Percentiles rank a stretch among this genome's conserved stretches.
Conservation (phyloP, 495 filamentous ascomycete species). For the Copromyces sp. region DNA sequence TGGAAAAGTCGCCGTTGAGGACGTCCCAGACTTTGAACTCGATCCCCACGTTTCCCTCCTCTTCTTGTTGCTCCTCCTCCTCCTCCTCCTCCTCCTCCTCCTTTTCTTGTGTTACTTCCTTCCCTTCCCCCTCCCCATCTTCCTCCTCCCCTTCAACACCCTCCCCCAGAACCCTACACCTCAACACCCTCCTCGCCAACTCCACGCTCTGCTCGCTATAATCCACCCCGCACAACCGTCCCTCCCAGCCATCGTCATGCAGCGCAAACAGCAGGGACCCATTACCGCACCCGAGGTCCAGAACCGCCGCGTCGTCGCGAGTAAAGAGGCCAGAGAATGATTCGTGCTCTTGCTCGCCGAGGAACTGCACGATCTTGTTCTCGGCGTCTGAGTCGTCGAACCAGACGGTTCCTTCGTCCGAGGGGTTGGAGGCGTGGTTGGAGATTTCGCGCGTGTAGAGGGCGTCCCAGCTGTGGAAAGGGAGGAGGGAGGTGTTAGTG, state of each 20-base stretch:
- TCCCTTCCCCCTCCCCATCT: neutral
- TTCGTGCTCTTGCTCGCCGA: conserved; percentile 30
- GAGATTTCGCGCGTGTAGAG: conserved; percentile 51
- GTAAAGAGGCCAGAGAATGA: conserved; percentile 3
- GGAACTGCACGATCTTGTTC: conserved; percentile 47
- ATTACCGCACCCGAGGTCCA: conserved; percentile 84
- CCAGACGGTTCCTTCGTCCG: conserved; percentile 63
- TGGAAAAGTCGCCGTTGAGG: conserved; percentile 36
- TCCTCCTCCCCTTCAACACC: conserved; percentile 9
- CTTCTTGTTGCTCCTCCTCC: neutral
- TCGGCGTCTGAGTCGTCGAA: conserved; percentile 66
- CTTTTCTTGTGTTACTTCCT: conserved; percentile 5
- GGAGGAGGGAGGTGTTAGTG: neutral
- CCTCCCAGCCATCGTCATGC: conserved; percentile 44
- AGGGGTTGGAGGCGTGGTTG: conserved; percentile 51
- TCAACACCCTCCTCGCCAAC: conserved; percentile 48
- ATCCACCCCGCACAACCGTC: conserved; percentile 74
- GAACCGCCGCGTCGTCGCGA: conserved; percentile 31
- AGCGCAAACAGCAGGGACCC: conserved; percentile 77
- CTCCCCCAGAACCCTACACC: conserved; percentile 19
- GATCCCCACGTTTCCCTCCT: conserved; percentile 22
- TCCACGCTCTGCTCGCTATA: conserved; percentile 65
- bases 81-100: conserved; percentile 7
- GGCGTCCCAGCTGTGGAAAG: conserved; percentile 50
- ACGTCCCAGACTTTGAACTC: conserved; percentile 73